Evolutionary conservation across 768 basidiomycete genomes (phyloP).

Genomic region (Termitomyces sp.): DNA sequence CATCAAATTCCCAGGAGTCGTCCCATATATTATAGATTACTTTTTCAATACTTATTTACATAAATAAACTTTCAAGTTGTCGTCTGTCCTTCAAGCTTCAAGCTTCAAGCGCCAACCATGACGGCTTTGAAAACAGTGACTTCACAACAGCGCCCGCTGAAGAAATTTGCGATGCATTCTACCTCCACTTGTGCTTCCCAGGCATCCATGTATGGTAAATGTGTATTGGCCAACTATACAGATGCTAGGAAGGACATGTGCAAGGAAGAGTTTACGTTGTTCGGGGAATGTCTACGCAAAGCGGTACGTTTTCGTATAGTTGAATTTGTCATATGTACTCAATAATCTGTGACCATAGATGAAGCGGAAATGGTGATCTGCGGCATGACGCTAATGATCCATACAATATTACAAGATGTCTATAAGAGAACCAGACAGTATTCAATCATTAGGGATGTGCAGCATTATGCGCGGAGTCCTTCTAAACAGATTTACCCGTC

Average conservation of each 20-base stretch:
- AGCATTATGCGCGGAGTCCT: neutral
- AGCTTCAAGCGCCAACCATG: slow-evolving; percentile 20
- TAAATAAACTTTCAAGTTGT: neutral
- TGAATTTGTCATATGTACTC: neutral
- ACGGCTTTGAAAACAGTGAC: slow-evolving; percentile 23
- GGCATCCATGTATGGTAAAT: slow-evolving; percentile 84
- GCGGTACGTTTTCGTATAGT: slow-evolving; percentile 50
- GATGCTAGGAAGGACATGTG: slow-evolving; percentile 87
- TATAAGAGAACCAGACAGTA: neutral
- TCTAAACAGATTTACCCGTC: slow-evolving; percentile 15
- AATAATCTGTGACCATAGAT: slow-evolving; percentile 21
- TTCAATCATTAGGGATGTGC: neutral
- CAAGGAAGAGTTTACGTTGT: slow-evolving; percentile 78
- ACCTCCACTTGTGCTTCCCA: slow-evolving; percentile 71
- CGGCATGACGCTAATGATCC: neutral
- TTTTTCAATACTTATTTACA: neutral
- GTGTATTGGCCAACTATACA: slow-evolving; percentile 77
- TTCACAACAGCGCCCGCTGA: slow-evolving; percentile 46
- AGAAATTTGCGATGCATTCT: slow-evolving; percentile 66
- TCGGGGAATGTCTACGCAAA: slow-evolving; percentile 77
- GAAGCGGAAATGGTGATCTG: slow-evolving; percentile 33
- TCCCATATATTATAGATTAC: too few species aligned
- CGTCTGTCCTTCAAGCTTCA: neutral
- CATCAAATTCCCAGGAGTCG: too few species aligned
- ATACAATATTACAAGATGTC: neutral